Evolutionary conservation across 176 grass and related monocot genomes (phyloP).

Genomic region (Juncus effusus): DNA sequence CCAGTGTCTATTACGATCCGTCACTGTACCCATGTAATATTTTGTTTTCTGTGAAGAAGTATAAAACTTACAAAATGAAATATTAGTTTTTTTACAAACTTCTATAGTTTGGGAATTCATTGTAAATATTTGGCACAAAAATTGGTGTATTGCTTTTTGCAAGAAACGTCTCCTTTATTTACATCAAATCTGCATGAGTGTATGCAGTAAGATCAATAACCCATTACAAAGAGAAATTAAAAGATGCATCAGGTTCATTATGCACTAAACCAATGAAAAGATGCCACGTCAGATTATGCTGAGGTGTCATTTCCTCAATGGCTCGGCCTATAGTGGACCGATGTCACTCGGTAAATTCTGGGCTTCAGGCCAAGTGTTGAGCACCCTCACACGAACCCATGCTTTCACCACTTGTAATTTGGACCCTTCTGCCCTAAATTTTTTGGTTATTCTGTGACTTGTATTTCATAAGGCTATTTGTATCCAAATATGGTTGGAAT

Average conservation of each 20-base stretch:
- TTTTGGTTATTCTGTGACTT: conserved; percentile 1
- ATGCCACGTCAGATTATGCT: too few relatives aligned
- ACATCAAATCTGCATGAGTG: conserved; percentile 19
- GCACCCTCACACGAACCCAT: conserved; percentile 23
- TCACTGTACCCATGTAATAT: too few relatives aligned
- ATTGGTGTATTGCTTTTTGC: conserved; percentile 12
- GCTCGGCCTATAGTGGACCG: too few relatives aligned
- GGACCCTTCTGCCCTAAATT: conserved; percentile 2
- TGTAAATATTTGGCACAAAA: neutral
- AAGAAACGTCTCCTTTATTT: conserved; percentile 18
- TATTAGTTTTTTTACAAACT: too few relatives aligned
- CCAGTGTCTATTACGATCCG: too few relatives aligned
- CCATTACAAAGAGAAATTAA: neutral
- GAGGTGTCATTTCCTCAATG: too few relatives aligned
- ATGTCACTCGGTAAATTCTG: neutral
- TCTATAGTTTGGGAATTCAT: too few relatives aligned
- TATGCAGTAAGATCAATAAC: neutral
- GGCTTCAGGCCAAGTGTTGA: conserved; percentile 23
- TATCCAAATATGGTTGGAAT: neutral
- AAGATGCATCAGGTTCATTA: too few relatives aligned
- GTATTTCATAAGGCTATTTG: conserved; percentile 9
- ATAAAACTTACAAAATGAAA: too few relatives aligned
- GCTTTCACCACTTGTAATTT: conserved; percentile 30
- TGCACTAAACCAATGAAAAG: too few relatives aligned
- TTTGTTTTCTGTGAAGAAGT: too few relatives aligned